Evolutionary conservation across 768 basidiomycete genomes (phyloP).

Genomic region (Psilocybe subaeruginosa): DNA sequence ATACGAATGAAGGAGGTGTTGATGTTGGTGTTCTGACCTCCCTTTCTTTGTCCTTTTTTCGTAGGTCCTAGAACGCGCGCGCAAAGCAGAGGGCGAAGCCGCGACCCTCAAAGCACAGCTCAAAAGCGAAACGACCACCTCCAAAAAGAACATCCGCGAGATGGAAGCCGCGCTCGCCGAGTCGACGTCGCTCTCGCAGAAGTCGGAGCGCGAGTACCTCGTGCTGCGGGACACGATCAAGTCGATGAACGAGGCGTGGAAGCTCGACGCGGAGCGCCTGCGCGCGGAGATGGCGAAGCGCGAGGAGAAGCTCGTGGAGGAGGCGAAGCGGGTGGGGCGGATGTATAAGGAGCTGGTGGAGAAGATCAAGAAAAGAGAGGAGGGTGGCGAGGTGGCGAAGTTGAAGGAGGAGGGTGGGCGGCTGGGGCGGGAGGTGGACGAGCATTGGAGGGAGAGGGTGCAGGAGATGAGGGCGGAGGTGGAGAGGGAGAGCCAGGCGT

Average conservation of each 20-base stretch:
- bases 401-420: conserved; percentile 53
- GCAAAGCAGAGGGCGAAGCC: conserved; percentile 84
- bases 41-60: neutral
- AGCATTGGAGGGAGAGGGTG: conserved; percentile 62
- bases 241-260: conserved; percentile 72
- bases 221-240: conserved; percentile 79
- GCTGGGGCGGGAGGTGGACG: conserved; percentile 60
- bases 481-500: conserved; percentile 54
- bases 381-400: conserved; percentile 47
- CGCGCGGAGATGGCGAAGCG: conserved; percentile 74
- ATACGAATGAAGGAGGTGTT: neutral
- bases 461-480: conserved; percentile 52
- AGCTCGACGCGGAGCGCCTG: conserved; percentile 70
- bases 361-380: conserved; percentile 59
- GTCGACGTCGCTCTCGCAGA: conserved; percentile 76
- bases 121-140: conserved; percentile 69
- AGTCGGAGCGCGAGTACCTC: conserved; percentile 82
- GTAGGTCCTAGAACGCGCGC: conserved; percentile 80
- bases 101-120: conserved; percentile 68
- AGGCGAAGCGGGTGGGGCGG: conserved; percentile 68
- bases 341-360: conserved; percentile 71
- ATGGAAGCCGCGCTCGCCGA: conserved; percentile 78
- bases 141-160: conserved; percentile 78
- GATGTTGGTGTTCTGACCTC: conserved; percentile 1
- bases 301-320: conserved; percentile 69